Conservation (phyloP, 2,329 filamentous ascomycete species). For the Nigrospora sphaerica region DNA sequence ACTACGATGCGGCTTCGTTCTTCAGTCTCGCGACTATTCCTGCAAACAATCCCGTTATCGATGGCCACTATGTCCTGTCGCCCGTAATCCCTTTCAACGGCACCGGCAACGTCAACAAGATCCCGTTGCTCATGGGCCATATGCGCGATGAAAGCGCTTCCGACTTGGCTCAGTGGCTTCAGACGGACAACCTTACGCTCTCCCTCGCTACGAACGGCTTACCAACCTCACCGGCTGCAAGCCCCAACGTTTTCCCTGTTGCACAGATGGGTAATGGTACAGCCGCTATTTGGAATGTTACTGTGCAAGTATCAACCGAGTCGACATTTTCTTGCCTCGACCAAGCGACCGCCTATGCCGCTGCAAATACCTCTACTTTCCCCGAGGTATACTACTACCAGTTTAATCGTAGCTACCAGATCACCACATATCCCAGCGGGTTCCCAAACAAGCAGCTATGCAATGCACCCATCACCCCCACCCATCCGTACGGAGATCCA, state of each 20-base stretch:
- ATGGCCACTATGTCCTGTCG: neutral
- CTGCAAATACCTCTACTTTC: slow-evolving; percentile 35
- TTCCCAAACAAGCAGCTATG: slow-evolving; percentile 46
- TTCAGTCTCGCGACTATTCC: neutral
- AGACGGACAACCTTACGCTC: slow-evolving; percentile 20
- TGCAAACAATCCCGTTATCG: neutral
- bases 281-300: slow-evolving; percentile 48
- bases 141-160: slow-evolving; percentile 46
- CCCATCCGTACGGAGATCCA: slow-evolving; percentile 17
- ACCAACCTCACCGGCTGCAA: slow-evolving; percentile 11
- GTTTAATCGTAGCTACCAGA: slow-evolving; percentile 48
- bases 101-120: neutral
- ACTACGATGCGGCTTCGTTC: slow-evolving; percentile 30
- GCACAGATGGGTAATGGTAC: slow-evolving; percentile 37
- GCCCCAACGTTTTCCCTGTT: slow-evolving; percentile 40
- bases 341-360: slow-evolving; percentile 49
- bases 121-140: neutral
- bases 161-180: slow-evolving; percentile 28
- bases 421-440: slow-evolving; percentile 25
- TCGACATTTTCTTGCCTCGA: slow-evolving; percentile 53
- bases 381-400: slow-evolving; percentile 49
- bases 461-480: slow-evolving; percentile 28
- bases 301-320: slow-evolving; percentile 48
- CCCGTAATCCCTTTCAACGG: too few species aligned
- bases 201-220: slow-evolving; percentile 23